Evolutionary conservation across 1,139 yeast genomes (phyloP).

Genomic region (Protomyces lactucae-debilis): DNA sequence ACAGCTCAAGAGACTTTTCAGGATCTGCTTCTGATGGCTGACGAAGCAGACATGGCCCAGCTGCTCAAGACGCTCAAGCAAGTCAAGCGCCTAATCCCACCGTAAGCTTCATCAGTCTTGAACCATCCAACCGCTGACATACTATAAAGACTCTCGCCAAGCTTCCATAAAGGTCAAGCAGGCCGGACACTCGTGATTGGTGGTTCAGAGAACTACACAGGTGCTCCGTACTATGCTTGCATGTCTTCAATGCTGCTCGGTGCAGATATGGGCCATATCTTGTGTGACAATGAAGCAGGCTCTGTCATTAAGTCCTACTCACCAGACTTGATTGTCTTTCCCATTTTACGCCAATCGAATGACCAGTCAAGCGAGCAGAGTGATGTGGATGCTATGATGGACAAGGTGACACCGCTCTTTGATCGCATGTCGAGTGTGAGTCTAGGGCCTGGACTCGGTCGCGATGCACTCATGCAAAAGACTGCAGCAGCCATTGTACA

Average conservation of each 20-base stretch:
- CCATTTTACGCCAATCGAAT: conserved; percentile 52
- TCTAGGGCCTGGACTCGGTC: conserved; percentile 90
- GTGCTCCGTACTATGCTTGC: conserved; percentile 83
- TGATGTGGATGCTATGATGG: conserved; percentile 39
- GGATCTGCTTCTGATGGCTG: neutral
- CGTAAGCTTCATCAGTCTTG: neutral
- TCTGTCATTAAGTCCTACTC: conserved; percentile 78
- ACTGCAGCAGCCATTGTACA: conserved; percentile 56
- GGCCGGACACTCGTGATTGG: conserved; percentile 86
- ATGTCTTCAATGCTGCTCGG: conserved; percentile 51
- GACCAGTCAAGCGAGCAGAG: conserved; percentile 1
- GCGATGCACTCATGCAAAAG: conserved; percentile 65
- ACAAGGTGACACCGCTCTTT: conserved; percentile 57
- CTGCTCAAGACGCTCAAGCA: neutral
- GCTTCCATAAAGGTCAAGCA: conserved; percentile 85
- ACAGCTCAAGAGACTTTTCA: too few species aligned
- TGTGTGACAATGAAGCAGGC: conserved; percentile 77
- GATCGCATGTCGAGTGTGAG: conserved; percentile 73
- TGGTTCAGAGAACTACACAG: conserved; percentile 92
- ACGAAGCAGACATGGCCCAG: neutral
- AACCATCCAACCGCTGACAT: neutral
- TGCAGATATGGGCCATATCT: conserved; percentile 79
- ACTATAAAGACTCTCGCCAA: neutral
- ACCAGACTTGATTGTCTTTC: conserved; percentile 95
- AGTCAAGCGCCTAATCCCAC: conserved; percentile 25